Conservation (phyloP, 169 alveolate species). For the Eimeria acervulina region DNA sequence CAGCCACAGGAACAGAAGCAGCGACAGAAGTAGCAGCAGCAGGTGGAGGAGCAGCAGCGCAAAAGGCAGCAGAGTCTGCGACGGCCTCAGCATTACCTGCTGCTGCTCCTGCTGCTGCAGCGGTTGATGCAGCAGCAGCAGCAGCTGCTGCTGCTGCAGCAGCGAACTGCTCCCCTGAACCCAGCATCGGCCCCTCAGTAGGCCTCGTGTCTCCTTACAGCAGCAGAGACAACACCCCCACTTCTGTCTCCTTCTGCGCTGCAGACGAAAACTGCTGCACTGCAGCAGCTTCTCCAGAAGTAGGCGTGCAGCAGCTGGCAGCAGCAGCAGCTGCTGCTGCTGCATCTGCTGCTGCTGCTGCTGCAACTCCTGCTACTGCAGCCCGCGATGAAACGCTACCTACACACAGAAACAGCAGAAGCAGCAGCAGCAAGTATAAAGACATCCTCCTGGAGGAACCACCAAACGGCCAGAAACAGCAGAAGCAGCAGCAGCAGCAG, state of each 20-base stretch:
- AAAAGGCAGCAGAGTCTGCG: neutral
- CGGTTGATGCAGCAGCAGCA: neutral
- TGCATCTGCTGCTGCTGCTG: conserved; percentile 24
- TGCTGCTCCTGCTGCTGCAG: neutral
- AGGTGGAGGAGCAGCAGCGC: neutral
- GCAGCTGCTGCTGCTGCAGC: conserved; percentile 10
- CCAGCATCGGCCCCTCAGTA: conserved; percentile 13
- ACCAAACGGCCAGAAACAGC: neutral
- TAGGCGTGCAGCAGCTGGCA: conserved; percentile 27
- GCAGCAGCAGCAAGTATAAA: neutral
- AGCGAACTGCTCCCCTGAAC: neutral
- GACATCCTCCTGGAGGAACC: neutral
- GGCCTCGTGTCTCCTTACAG: conserved; percentile 42
- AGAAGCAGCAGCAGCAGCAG: conserved; percentile 40
- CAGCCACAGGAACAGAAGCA: neutral
- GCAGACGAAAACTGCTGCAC: conserved; percentile 60
- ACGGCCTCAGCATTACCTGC: neutral
- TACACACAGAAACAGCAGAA: neutral
- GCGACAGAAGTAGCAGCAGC: neutral
- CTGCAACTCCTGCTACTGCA: neutral
- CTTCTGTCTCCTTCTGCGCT: conserved; percentile 4
- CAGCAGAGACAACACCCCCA: conserved; percentile 53
- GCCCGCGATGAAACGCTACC: neutral
- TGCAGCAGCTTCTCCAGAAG: conserved; percentile 65
- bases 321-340: conserved; percentile 60